Percentiles rank a stretch among this genome's conserved stretches.
These are phyloP conservation scores for Aspergillus steynii DNA, from an alignment of 495 filamentous ascomycete genomes.

Conservation along the genomic window DNA sequence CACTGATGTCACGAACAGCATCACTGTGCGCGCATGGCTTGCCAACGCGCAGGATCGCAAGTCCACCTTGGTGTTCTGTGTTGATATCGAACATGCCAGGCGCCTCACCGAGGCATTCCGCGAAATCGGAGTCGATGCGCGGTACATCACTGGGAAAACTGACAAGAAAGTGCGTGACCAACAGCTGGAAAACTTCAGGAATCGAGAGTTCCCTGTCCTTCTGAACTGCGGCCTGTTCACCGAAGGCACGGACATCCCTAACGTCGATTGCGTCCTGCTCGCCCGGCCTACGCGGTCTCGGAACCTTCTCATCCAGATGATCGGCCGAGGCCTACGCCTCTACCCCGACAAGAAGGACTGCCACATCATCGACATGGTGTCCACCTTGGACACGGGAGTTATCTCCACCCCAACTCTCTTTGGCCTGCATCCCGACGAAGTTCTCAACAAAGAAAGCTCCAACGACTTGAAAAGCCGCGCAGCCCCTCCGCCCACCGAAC, in stretches of 20 bases:
- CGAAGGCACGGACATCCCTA: slow-evolving; percentile 95
- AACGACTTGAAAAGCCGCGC: slow-evolving; percentile 55
- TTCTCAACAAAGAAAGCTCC: slow-evolving; percentile 63
- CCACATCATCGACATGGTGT: slow-evolving; percentile 96
- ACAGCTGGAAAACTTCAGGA: slow-evolving; percentile 70
- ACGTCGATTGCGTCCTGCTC: slow-evolving; percentile 91
- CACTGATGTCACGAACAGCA: slow-evolving; percentile 71
- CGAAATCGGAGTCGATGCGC: slow-evolving; percentile 74
- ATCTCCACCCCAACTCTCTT: slow-evolving; percentile 90
- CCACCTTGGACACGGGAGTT: slow-evolving; percentile 75
- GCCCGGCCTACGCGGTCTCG: slow-evolving; percentile 86
- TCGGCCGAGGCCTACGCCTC: slow-evolving; percentile 87
- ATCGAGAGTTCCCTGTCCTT: slow-evolving; percentile 78
- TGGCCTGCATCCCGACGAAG: slow-evolving; percentile 82
- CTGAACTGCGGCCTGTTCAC: slow-evolving; percentile 97
- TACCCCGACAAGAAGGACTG: slow-evolving; percentile 81
- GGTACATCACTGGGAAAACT: slow-evolving; percentile 80
- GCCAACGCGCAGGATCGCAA: slow-evolving; percentile 68
- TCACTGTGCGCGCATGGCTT: slow-evolving; percentile 83
- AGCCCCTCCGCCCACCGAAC: slow-evolving; percentile 26
- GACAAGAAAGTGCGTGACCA: slow-evolving; percentile 61
- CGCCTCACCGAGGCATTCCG: slow-evolving; percentile 75
- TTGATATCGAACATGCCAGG: slow-evolving; percentile 78
- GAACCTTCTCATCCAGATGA: slow-evolving; percentile 96
- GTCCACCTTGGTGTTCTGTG: slow-evolving; percentile 91